Evolutionary conservation across 345 rosid species (phyloP).

Genomic region (Bruguiera parviflora): DNA sequence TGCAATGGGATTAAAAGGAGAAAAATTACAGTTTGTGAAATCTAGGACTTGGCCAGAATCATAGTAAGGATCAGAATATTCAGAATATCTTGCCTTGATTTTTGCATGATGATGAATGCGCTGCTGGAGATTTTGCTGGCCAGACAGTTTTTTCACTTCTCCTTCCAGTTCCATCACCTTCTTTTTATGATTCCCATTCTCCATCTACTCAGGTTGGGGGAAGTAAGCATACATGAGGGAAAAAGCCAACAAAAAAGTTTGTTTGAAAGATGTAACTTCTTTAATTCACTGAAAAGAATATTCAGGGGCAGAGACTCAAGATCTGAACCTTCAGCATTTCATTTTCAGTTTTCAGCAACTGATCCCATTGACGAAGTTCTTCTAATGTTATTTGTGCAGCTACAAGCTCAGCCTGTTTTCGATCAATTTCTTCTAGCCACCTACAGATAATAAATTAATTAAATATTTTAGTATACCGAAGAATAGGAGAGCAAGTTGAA

Average conservation of each 20-base stretch:
- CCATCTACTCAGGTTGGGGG: slow-evolving; percentile 46
- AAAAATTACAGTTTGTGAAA: too few relatives aligned
- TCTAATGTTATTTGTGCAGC: slow-evolving; percentile 66
- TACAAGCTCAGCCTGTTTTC: slow-evolving; percentile 71
- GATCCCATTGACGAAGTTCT: slow-evolving; percentile 64
- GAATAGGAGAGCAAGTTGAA: neutral
- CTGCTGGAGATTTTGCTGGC: slow-evolving; percentile 86
- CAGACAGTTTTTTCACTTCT: slow-evolving; percentile 70
- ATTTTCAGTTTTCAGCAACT: slow-evolving; percentile 63
- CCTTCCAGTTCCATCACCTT: slow-evolving; percentile 67
- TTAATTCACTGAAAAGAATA: neutral
- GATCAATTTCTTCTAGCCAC: slow-evolving; percentile 86
- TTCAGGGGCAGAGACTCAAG: neutral
- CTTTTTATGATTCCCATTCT: slow-evolving; percentile 60
- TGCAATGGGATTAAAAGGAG: too few relatives aligned
- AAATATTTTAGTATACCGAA: neutral
- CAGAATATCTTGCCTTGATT: slow-evolving; percentile 65
- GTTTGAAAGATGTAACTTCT: neutral
- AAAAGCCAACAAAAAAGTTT: neutral
- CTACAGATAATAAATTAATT: slow-evolving; percentile 30
- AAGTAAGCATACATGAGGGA: neutral
- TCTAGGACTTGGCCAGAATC: too few relatives aligned
- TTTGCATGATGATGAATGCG: slow-evolving; percentile 88
- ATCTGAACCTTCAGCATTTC: slow-evolving; percentile 73
- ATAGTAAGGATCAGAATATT: too few relatives aligned